Evolutionary conservation across 495 filamentous ascomycete genomes (phyloP).

Genomic region (Lasiosphaeriaceae sp.): DNA sequence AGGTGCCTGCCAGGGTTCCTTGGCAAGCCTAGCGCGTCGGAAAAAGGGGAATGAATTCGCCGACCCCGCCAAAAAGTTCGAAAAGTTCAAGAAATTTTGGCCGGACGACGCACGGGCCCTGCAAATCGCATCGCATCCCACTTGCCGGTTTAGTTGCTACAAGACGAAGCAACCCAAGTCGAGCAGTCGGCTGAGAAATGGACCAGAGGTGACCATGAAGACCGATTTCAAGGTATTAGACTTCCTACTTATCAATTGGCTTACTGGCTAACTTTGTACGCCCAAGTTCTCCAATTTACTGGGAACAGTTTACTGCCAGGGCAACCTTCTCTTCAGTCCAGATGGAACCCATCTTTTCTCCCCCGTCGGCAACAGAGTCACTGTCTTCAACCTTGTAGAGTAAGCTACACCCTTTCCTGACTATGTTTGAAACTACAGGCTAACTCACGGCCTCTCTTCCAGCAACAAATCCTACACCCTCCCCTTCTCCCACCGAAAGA

Average conservation of each 20-base stretch:
- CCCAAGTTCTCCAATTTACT: conserved; percentile 86
- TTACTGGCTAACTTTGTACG: conserved; percentile 9
- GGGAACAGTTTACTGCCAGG: conserved; percentile 95
- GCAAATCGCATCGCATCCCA: conserved; percentile 4
- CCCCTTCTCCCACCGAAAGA: conserved; percentile 88
- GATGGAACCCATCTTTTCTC: conserved; percentile 94
- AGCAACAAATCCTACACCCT: conserved; percentile 97
- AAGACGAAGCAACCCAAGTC: not conserved
- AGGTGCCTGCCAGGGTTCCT: conserved; percentile 14
- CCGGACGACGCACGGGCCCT: conserved; percentile 9
- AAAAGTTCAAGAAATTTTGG: conserved; percentile 28
- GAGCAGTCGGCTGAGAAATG: conserved; percentile 11
- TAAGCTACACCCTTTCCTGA: conserved; percentile 40
- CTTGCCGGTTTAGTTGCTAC: conserved; percentile 2
- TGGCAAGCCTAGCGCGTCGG: conserved; percentile 13
- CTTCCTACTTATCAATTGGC: not conserved
- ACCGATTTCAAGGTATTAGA: conserved; percentile 79
- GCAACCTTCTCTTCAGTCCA: conserved; percentile 93
- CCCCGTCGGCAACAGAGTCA: conserved; percentile 94
- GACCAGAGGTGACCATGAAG: conserved; percentile 66
- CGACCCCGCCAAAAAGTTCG: conserved; percentile 30
- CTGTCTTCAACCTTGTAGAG: conserved; percentile 95
- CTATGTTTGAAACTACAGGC: conserved; percentile 17
- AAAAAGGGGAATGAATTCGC: conserved; percentile 28
- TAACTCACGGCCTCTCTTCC: conserved; percentile 20